Conservation (phyloP, 2,329 filamentous ascomycete genomes). For the Penicillium polonicum region DNA sequence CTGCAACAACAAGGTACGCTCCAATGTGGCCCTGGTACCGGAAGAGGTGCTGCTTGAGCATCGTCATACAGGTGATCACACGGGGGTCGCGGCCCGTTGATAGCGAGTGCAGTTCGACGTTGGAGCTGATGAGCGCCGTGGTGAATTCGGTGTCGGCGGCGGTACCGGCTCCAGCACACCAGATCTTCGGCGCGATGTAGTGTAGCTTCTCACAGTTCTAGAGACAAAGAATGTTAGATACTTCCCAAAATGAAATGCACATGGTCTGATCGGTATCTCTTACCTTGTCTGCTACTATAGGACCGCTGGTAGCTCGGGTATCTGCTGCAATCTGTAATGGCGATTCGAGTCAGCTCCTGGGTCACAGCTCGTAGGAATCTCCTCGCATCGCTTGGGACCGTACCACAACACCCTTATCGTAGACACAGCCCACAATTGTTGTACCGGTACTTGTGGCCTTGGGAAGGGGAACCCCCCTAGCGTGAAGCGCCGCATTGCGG, state of each 20-base stretch:
- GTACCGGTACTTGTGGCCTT: slow-evolving; percentile 99
- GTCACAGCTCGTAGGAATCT: not conserved
- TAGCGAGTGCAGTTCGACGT: slow-evolving; percentile 94
- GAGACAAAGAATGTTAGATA: slow-evolving; percentile 6
- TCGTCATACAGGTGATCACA: slow-evolving; percentile 98
- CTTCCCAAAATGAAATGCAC: not conserved
- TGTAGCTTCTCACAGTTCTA: slow-evolving; percentile 99
- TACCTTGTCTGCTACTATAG: slow-evolving; percentile 97
- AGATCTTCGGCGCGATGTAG: slow-evolving; percentile 98
- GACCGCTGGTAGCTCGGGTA: slow-evolving; percentile 92
- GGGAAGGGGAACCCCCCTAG: slow-evolving; percentile 87
- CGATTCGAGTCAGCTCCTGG: slow-evolving; percentile 20
- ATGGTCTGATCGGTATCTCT: slow-evolving; percentile 7
- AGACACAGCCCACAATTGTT: slow-evolving; percentile 97
- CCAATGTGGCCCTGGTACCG: slow-evolving; percentile 96
- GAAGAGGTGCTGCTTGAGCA: slow-evolving; percentile 99
- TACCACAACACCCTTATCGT: slow-evolving; percentile 91
- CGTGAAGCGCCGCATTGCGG: slow-evolving; percentile 94
- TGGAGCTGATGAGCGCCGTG: slow-evolving; percentile 95
- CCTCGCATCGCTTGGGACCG: slow-evolving; percentile 35
- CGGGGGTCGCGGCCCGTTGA: slow-evolving; percentile 95
- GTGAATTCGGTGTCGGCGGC: slow-evolving; percentile 99
- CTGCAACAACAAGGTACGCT: slow-evolving; percentile 94
- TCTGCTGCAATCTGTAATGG: slow-evolving; percentile 82
- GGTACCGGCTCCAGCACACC: slow-evolving; percentile 97